phyloP scores from a whole-genome alignment of 2,329 filamentous ascomycete genomes.

The Mollisiaceae sp. region DNA sequence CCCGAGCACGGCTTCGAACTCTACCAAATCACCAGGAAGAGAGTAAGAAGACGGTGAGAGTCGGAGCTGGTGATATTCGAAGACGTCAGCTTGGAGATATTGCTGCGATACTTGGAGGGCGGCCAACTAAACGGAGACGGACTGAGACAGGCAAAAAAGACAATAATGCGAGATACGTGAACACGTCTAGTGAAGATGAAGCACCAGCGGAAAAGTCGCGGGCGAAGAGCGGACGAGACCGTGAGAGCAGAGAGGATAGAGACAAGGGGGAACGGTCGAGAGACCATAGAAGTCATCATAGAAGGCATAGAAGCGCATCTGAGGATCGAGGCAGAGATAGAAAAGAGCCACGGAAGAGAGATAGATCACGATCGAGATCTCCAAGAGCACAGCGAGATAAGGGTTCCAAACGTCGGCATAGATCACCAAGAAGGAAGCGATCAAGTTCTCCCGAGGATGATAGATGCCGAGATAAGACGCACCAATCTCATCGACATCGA shows the following conservation, averaged over 20 bases:
- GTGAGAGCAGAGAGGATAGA: conserved; percentile 13
- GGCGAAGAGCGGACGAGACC: conserved; percentile 11
- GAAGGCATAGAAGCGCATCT: conserved; percentile 37
- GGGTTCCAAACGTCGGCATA: conserved; percentile 43
- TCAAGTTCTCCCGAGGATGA: conserved; percentile 33
- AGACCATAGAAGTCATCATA: conserved; percentile 40
- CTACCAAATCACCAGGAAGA: conserved; percentile 55
- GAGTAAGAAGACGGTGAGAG: conserved; percentile 46
- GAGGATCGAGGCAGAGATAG: conserved; percentile 25
- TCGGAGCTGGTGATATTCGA: conserved; percentile 57
- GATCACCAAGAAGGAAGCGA: conserved; percentile 37
- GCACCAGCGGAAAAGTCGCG: conserved; percentile 21
- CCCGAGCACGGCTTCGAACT: conserved; percentile 69
- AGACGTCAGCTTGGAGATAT: conserved; percentile 65
- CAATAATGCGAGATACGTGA: conserved; percentile 20
- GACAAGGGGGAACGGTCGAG: conserved; percentile 20
- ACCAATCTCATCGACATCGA: conserved; percentile 19
- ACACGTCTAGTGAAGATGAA: conserved; percentile 31
- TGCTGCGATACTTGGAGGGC: conserved; percentile 59
- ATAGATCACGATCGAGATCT: conserved; percentile 35
- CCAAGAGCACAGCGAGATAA: conserved; percentile 33
- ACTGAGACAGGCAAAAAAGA: conserved; percentile 19
- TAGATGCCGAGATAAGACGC: conserved; percentile 24
- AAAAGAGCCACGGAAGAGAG: conserved; percentile 29
- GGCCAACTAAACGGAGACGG: conserved; percentile 35